phyloP scores from a whole-genome alignment of 768 basidiomycete species.

The Clavaria fumosa region DNA sequence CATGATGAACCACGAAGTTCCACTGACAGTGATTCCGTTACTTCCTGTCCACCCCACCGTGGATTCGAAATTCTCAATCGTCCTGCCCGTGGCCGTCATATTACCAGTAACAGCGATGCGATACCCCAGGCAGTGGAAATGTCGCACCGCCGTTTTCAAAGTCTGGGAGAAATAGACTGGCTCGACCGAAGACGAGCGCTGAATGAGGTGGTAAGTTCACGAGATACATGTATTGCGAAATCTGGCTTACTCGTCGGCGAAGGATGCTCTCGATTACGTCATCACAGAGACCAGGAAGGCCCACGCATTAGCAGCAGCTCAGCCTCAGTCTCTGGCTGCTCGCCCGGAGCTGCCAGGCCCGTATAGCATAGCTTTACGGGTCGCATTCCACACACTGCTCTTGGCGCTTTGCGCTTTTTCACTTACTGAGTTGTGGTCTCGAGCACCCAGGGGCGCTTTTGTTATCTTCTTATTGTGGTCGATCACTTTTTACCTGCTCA shows the following conservation, averaged over 20 bases:
- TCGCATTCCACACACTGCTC: conserved; percentile 41
- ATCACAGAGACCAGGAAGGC: conserved; percentile 41
- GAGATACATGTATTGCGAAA: background rate
- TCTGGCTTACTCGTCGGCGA: conserved; percentile 9
- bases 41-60: conserved; percentile 23
- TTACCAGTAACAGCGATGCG: conserved; percentile 19
- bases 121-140: conserved; percentile 9
- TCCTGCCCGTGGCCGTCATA: conserved; percentile 22
- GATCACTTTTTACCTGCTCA: conserved; percentile 36
- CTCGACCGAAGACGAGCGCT: conserved; percentile 56
- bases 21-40: conserved; percentile 30
- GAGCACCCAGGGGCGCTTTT: conserved; percentile 40
- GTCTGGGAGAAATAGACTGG: conserved; percentile 66
- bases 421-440: conserved; percentile 42
- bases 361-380: conserved; percentile 28
- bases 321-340: conserved; percentile 10
- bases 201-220: conserved; percentile 46
- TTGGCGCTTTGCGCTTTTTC: conserved; percentile 42
- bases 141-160: conserved; percentile 23
- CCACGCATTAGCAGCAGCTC: conserved; percentile 27
- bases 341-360: conserved; percentile 22
- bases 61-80: conserved; percentile 41
- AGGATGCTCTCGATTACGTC: conserved; percentile 66
- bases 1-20: conserved; percentile 28
- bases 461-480: conserved; percentile 51